Conservation (phyloP, 1,284 basidiomycete genomes). For the Ceratobasidium sp. region DNA sequence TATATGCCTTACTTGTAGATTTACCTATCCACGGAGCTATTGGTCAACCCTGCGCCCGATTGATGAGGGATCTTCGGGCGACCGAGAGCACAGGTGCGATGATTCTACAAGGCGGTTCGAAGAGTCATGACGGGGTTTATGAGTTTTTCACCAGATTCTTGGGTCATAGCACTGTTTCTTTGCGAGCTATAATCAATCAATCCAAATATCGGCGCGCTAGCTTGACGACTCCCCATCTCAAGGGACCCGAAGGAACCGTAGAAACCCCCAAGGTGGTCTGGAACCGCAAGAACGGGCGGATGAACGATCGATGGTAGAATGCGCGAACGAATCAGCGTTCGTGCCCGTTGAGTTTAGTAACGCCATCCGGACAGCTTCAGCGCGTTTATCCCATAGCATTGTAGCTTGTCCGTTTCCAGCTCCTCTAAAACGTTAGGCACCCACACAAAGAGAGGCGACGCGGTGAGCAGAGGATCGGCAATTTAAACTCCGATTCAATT, state of each 20-base stretch:
- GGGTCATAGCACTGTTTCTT: conserved; percentile 15
- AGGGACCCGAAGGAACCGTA: conserved; percentile 8
- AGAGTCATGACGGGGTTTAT: not conserved
- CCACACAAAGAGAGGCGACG: conserved; percentile 5
- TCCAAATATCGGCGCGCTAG: not conserved
- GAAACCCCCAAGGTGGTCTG: not conserved
- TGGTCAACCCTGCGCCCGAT: no score
- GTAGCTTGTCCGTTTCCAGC: not conserved
- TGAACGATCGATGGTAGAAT: conserved; percentile 14
- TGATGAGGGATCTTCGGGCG: not conserved
- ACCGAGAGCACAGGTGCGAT: not conserved
- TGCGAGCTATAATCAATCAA: not conserved
- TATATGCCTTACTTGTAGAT: not conserved
- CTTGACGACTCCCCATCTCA: not conserved
- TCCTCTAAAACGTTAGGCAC: not conserved
- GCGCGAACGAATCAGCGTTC: not conserved
- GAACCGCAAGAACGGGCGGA: not conserved
- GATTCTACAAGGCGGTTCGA: not conserved
- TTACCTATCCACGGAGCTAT: not conserved
- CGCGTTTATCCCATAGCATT: not conserved
- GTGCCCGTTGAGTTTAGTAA: not conserved
- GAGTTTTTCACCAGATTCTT: not conserved
- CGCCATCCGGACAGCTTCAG: not conserved
- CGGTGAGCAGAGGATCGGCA: not conserved
- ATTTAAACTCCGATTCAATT: conserved; percentile 37